Conservation (phyloP, 1,284 basidiomycete genomes). For the Ustilago cynodontis region DNA sequence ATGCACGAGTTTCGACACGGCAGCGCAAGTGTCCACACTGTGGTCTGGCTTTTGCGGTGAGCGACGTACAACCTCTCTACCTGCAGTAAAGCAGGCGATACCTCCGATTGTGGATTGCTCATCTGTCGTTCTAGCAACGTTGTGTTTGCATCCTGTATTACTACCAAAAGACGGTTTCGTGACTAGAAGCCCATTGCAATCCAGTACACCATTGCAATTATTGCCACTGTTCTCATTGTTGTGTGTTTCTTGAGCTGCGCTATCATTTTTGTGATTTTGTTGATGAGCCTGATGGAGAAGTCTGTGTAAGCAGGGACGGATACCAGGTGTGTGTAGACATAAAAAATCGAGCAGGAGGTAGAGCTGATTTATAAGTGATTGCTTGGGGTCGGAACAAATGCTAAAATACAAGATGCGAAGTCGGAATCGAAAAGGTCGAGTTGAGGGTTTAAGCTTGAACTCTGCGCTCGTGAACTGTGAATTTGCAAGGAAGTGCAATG, state of each 20-base stretch:
- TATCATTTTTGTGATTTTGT: neutral
- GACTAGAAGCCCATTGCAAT: neutral
- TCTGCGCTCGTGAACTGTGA: constrained; percentile 46
- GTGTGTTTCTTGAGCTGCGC: neutral
- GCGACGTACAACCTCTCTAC: constrained; percentile 86
- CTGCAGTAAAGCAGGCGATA: constrained; percentile 69
- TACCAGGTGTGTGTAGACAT: too few relatives aligned
- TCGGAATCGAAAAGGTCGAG: neutral
- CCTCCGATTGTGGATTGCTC: constrained; percentile 1
- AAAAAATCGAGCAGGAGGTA: neutral
- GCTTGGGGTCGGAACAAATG: constrained; percentile 13
- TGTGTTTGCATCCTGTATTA: neutral
- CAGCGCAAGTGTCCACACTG: constrained; percentile 97
- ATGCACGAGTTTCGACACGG: constrained; percentile 86
- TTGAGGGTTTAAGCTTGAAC: constrained; percentile 19
- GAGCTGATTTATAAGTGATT: constrained; percentile 5
- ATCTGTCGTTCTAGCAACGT: neutral
- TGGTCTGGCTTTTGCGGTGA: constrained; percentile 83
- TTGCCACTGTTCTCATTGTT: neutral
- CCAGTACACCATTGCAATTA: neutral
- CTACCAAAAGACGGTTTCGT: neutral
- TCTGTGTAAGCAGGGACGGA: neutral
- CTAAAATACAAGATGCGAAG: constrained; percentile 40
- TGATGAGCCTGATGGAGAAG: neutral
- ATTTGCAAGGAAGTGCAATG: neutral